Base-by-base conservation (phyloP, 2,329 filamentous ascomycete species). In the Orbilia blumenaviensis region DNA sequence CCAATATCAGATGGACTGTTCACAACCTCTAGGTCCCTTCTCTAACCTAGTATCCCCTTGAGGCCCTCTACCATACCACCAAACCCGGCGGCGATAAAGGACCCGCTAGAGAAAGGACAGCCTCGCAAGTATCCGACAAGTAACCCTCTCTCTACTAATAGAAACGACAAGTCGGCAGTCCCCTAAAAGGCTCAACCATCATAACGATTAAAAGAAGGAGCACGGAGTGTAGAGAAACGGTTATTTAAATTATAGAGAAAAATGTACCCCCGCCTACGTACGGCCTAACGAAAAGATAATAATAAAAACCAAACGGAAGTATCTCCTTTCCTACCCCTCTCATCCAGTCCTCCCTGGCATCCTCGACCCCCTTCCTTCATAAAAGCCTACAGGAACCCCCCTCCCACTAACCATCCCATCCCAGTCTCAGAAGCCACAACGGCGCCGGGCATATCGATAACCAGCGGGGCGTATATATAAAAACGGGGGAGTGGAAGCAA, bases 401-500 rank as follows among this genome's bases (percentile, higher is more conserved):
- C 27, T 14, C 52, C 48, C 27, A 32, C 48, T 38, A 44, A 61
- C 46, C 54, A 68, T 29, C 64, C 23, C 50, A 41, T 34, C 71
- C 71, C 71, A 64, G 71, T 75, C 71, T 75, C 71, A 75, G 71
- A 68, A 75, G 71, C 71, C 71, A 75, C 71, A 75, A 62, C 71
- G 71, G 71, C 71, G 71, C 71, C 71, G 38, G 71, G 63, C 16
- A 54, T 54, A 54, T 38, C 52, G 32, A 38, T 38, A 36, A 56
- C 25, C 52, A 54, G 52, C 16, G 52, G 52, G 52, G 2, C n/a
- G 4, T 27, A 6, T 42, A 44, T n/a, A n/a, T n/a, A 61, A 56
- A 58, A 67, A 44, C 58, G 16, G 42, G 41, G 54, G 27, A n/a
- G n/a, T n/a, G n/a, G n/a, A 58, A 41, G 32, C 32, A 63, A 62